Conservation (phyloP, 2,329 filamentous ascomycete species). For the Aspergillus japonicus region DNA sequence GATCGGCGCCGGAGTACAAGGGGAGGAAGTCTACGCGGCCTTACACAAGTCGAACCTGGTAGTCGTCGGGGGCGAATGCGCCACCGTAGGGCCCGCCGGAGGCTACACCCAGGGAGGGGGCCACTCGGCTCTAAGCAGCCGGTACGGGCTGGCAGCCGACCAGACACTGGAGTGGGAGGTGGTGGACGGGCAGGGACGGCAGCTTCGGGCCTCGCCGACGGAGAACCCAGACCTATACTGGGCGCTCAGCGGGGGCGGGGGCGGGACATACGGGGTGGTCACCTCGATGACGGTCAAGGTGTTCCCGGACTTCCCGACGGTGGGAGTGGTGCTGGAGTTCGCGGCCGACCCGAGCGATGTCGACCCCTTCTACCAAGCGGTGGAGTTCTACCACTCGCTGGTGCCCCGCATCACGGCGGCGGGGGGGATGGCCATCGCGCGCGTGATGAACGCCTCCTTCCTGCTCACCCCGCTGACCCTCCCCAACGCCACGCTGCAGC, state of each 20-base stretch:
- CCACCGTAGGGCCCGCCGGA: constrained; percentile 54
- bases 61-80: constrained; percentile 44
- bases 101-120: constrained; percentile 61
- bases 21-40: constrained; percentile 48
- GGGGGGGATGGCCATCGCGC: neutral
- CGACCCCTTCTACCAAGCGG: neutral
- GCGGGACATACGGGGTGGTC: constrained; percentile 49
- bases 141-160: constrained; percentile 33
- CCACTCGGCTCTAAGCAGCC: constrained; percentile 44
- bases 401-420: neutral
- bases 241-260: constrained; percentile 55
- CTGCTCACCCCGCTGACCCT: neutral
- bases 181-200: neutral
- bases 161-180: constrained; percentile 29
- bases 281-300: constrained; percentile 42
- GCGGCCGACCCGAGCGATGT: neutral
- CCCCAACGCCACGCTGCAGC: neutral
- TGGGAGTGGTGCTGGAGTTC: neutral
- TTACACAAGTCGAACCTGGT: constrained; percentile 39
- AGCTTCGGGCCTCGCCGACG: neutral
- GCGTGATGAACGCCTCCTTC: neutral
- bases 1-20: constrained; percentile 52
- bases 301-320: constrained; percentile 35
- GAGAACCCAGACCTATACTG: constrained; percentile 44
- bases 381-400: neutral